These are phyloP conservation scores for Epichloe gansuensis DNA, from an alignment of 2,329 filamentous ascomycete species.

Conservation along the genomic window DNA sequence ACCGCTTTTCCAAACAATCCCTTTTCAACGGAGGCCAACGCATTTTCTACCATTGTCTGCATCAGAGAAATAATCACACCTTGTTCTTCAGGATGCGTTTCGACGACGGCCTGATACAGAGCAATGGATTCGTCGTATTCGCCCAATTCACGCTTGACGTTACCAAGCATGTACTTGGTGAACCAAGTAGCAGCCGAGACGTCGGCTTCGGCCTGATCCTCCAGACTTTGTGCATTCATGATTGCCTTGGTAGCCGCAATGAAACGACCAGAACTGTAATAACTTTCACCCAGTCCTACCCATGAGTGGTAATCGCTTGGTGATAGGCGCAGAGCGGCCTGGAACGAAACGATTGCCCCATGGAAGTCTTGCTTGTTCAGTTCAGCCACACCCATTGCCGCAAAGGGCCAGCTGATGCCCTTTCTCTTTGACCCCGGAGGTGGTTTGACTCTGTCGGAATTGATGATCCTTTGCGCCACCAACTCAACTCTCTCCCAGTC, in stretches of 20 bases:
- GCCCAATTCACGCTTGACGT: slow-evolving; percentile 85
- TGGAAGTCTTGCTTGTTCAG: slow-evolving; percentile 87
- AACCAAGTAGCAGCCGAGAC: slow-evolving; percentile 70
- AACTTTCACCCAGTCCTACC: slow-evolving; percentile 94
- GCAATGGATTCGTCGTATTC: slow-evolving; percentile 72
- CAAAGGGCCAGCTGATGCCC: slow-evolving; percentile 91
- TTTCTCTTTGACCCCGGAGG: slow-evolving; percentile 87
- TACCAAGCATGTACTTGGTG: slow-evolving; percentile 90
- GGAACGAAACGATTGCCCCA: slow-evolving; percentile 82
- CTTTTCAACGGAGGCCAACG: slow-evolving; percentile 62
- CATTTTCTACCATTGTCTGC: slow-evolving; percentile 76
- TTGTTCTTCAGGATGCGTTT: slow-evolving; percentile 57
- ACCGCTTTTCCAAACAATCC: slow-evolving; percentile 78
- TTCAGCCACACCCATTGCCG: slow-evolving; percentile 84
- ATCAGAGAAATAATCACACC: slow-evolving; percentile 79
- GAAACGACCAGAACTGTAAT: slow-evolving; percentile 84
- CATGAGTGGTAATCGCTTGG: slow-evolving; percentile 89
- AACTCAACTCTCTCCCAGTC: slow-evolving; percentile 97
- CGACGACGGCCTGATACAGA: slow-evolving; percentile 63
- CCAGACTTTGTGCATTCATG: slow-evolving; percentile 66
- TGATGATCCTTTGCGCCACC: slow-evolving; percentile 77
- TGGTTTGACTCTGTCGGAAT: slow-evolving; percentile 85
- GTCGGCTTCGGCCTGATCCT: slow-evolving; percentile 40
- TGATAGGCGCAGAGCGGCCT: slow-evolving; percentile 71
- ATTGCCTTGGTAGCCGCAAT: slow-evolving; percentile 92